phyloP scores from a whole-genome alignment of 768 basidiomycete species.

The Trametes villosa region DNA sequence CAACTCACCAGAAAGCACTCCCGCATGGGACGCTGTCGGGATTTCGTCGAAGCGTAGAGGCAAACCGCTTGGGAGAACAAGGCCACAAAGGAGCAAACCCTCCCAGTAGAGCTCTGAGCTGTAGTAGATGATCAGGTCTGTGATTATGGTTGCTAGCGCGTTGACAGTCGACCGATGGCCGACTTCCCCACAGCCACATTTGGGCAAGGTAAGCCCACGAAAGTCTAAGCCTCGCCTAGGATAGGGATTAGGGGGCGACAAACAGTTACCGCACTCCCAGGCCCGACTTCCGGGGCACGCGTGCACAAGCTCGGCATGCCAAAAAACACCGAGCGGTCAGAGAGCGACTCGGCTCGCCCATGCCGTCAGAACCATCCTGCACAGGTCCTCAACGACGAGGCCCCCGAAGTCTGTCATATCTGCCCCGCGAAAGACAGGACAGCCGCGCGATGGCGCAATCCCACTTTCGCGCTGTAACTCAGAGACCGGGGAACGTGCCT shows the following conservation, averaged over 20 bases:
- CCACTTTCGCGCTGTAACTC: too few species aligned
- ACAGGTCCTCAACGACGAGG: constrained; percentile 4
- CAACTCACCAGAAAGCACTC: background rate
- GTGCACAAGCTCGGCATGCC: background rate
- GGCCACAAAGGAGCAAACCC: too few species aligned
- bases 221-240: background rate
- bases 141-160: background rate
- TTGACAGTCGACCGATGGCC: background rate
- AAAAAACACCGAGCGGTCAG: constrained; percentile 16
- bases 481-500: background rate
- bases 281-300: constrained; percentile 5
- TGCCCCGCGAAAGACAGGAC: background rate
- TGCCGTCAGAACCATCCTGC: constrained; percentile 17
- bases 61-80: too few species aligned
- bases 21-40: background rate
- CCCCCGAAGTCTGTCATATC: constrained; percentile 1
- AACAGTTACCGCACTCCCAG: constrained; percentile 4
- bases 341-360: constrained; percentile 9
- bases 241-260: background rate
- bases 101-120: too few species aligned
- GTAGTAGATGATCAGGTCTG: constrained; percentile 7
- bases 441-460: constrained; percentile 19
- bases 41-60: too few species aligned
- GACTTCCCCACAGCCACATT: background rate
- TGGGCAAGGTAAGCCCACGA: background rate